These are phyloP conservation scores for Beta vulgaris DNA, from an alignment of 148 eudicot species.

Conservation along the genomic window DNA sequence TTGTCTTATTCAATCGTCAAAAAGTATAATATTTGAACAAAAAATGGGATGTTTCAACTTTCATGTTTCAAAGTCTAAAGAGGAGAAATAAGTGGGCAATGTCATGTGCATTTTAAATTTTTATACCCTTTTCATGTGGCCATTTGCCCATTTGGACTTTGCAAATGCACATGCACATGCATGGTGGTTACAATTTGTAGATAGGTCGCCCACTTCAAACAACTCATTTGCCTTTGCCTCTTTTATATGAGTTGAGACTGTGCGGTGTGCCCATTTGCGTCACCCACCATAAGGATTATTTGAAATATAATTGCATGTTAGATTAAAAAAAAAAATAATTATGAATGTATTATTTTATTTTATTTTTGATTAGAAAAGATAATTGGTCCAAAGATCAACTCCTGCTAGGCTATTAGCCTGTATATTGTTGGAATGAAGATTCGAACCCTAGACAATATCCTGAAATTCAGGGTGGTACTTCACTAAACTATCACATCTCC, in stretches of 20 bases:
- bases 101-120: background rate
- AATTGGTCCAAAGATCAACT: too few relatives aligned
- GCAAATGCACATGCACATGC: conserved; percentile 3
- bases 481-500: too few relatives aligned
- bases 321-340: too few relatives aligned
- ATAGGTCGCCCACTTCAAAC: background rate
- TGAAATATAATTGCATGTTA: too few relatives aligned
- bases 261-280: conserved; percentile 3
- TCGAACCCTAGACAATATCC: too few relatives aligned
- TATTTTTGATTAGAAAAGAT: too few relatives aligned
- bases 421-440: too few relatives aligned
- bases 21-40: background rate
- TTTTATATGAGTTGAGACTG: background rate
- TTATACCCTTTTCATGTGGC: background rate
- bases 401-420: too few relatives aligned
- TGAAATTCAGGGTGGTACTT: too few relatives aligned
- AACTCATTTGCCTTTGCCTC: background rate
- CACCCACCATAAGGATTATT: too few relatives aligned
- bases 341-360: too few relatives aligned
- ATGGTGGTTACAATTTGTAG: conserved; percentile 4
- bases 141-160: too few relatives aligned
- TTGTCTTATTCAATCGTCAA: background rate
- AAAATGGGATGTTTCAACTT: background rate
- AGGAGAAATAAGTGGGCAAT: conserved; percentile 5
- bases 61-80: background rate